Conservation (phyloP, 345 rosid species). For the Turritis glabra region DNA sequence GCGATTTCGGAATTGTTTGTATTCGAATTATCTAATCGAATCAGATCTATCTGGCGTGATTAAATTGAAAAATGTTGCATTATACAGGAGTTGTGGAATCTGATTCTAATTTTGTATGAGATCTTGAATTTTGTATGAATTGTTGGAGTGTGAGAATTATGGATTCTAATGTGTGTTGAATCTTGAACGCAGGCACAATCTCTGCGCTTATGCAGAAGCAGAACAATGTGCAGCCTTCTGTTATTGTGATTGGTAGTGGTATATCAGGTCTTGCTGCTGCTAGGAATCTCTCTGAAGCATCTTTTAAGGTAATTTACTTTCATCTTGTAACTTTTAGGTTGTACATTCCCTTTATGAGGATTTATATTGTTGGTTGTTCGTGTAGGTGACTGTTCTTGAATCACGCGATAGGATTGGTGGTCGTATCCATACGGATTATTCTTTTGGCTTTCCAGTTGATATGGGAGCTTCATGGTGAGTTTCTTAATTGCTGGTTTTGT, state of each 20-base stretch:
- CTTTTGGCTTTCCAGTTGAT: constrained; percentile 92
- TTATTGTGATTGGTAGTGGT: constrained; percentile 84
- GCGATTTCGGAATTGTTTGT: not conserved
- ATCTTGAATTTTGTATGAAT: not conserved
- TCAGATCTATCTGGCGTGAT: not conserved
- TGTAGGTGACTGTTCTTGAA: constrained; percentile 72
- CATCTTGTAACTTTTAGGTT: not conserved
- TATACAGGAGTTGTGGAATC: not conserved
- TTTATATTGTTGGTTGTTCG: not conserved
- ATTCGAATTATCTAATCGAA: not conserved
- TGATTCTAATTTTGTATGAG: not conserved
- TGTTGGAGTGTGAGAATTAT: not conserved
- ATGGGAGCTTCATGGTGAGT: constrained; percentile 85
- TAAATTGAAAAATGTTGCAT: not conserved
- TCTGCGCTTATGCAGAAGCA: constrained; percentile 47
- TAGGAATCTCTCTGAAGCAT: constrained; percentile 62
- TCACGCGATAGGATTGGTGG: constrained; percentile 92
- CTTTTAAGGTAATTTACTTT: constrained; percentile 53
- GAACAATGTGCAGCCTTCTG: constrained; percentile 56
- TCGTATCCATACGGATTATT: constrained; percentile 83
- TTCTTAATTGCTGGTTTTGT: not conserved
- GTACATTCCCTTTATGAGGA: not conserved
- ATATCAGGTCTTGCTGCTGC: constrained; percentile 93
- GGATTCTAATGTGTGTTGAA: constrained; percentile 5
- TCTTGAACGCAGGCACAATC: constrained; percentile 40